phyloP scores from a whole-genome alignment of 106 monocot genomes.

The Acanthochlamys bracteata region DNA sequence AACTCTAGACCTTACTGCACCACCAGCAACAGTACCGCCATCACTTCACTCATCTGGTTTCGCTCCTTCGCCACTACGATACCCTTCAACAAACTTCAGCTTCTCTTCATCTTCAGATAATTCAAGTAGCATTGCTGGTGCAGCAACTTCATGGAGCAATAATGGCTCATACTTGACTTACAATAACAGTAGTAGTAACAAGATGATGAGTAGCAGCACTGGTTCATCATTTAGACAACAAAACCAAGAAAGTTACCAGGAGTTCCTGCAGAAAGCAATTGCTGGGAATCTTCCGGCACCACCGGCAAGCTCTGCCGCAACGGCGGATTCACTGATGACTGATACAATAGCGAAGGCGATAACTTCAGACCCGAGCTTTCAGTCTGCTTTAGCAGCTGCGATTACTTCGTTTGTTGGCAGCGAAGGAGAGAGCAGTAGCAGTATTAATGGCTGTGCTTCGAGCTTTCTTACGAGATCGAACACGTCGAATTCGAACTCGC shows the following conservation, averaged over 20 bases:
- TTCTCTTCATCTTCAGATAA: slow-evolving; percentile 29
- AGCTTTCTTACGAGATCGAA: slow-evolving; percentile 11
- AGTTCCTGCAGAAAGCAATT: slow-evolving; percentile 7
- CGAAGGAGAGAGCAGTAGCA: slow-evolving; percentile 3
- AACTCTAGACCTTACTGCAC: slow-evolving; percentile 83
- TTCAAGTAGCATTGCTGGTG: neutral
- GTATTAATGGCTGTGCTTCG: slow-evolving; percentile 8
- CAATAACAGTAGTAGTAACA: no score
- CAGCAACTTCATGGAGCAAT: neutral
- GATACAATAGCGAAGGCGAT: slow-evolving; percentile 69
- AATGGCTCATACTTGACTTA: no score
- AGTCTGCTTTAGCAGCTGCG: slow-evolving; percentile 60
- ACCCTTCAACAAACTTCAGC: slow-evolving; percentile 29
- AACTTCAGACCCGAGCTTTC: slow-evolving; percentile 77
- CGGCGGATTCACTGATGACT: slow-evolving; percentile 13
- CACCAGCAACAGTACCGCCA: slow-evolving; percentile 12
- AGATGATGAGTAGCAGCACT: neutral
- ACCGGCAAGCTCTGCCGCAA: neutral
- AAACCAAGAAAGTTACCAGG: slow-evolving; percentile 16
- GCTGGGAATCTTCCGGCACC: neutral
- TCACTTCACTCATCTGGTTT: slow-evolving; percentile 9
- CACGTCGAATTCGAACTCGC: neutral
- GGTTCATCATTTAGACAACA: neutral
- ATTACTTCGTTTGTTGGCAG: slow-evolving; percentile 54
- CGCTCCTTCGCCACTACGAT: slow-evolving; percentile 5